phyloP scores from a whole-genome alignment of 108 stramenopile species.

The Pinguiococcus pyrenoidosus region DNA sequence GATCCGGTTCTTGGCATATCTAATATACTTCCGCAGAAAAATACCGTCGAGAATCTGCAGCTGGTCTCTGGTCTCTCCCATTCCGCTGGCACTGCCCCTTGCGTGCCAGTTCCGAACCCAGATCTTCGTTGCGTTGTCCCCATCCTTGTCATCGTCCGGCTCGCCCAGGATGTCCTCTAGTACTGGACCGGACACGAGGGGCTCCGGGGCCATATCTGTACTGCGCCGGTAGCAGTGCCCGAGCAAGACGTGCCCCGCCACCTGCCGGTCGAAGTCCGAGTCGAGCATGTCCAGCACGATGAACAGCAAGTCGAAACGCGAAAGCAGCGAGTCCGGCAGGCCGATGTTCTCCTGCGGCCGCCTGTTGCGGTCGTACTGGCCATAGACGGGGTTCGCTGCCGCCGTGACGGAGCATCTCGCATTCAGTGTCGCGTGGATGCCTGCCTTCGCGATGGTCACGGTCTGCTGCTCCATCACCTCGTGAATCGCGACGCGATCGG shows the following conservation, averaged over 20 bases:
- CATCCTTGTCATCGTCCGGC: conserved; percentile 62
- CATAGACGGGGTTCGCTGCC: conserved; percentile 98
- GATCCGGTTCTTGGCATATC: conserved; percentile 83
- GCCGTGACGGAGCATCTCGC: conserved; percentile 93
- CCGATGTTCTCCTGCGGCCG: conserved; percentile 97
- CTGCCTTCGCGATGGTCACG: conserved; percentile 98
- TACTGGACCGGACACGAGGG: too few species aligned
- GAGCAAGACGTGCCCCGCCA: conserved; percentile 77
- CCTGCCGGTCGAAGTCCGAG: conserved; percentile 60
- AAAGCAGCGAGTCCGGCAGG: conserved; percentile 90
- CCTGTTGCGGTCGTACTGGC: conserved; percentile 87
- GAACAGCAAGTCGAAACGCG: conserved; percentile 99
- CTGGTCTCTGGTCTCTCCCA: too few species aligned
- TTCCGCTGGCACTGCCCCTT: not conserved
- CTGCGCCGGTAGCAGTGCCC: conserved; percentile 80
- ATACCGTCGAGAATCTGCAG: conserved; percentile 71
- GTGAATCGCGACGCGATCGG: conserved; percentile 77
- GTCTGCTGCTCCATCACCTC: conserved; percentile 99
- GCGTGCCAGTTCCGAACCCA: too few species aligned
- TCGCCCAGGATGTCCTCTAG: conserved; percentile 44
- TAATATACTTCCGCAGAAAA: conserved; percentile 90
- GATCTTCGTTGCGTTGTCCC: too few species aligned
- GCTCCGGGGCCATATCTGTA: conserved; percentile 46
- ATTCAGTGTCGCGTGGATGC: conserved; percentile 84
- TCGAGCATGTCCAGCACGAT: conserved; percentile 96